These are phyloP conservation scores for Xylariaceae sp. DNA, from an alignment of 2,329 filamentous ascomycete species.

Conservation along the genomic window DNA sequence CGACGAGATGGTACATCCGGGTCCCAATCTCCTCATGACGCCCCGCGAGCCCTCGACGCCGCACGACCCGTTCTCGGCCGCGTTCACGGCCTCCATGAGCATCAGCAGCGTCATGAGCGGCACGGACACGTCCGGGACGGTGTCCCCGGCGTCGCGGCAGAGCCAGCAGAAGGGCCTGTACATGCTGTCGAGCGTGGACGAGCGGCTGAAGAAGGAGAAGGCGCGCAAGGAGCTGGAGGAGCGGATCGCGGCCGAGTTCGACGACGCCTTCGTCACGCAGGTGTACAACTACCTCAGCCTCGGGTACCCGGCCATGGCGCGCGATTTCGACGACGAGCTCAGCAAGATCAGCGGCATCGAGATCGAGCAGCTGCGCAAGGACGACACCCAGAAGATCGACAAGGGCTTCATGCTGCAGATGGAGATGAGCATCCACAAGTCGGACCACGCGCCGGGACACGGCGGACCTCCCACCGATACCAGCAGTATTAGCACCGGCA, in stretches of 20 bases:
- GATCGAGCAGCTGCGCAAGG: constrained; percentile 71
- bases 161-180: constrained; percentile 47
- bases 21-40: constrained; percentile 54
- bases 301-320: constrained; percentile 85
- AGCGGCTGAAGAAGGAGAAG: constrained; percentile 54
- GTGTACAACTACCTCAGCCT: constrained; percentile 97
- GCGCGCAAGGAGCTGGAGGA: constrained; percentile 53
- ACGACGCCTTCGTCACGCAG: constrained; percentile 86
- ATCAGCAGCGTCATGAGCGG: constrained; percentile 52
- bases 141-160: constrained; percentile 28
- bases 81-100: constrained; percentile 42
- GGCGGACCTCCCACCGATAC: constrained; percentile 32
- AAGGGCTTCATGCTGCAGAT: constrained; percentile 73
- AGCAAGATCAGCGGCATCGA: constrained; percentile 75
- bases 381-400: constrained; percentile 57
- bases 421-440: constrained; percentile 41
- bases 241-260: constrained; percentile 68
- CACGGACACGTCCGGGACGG: constrained; percentile 36
- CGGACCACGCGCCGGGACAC: background rate
- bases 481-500: background rate
- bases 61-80: constrained; percentile 47
- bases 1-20: constrained; percentile 47
- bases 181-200: constrained; percentile 55
- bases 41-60: constrained; percentile 47
- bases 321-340: constrained; percentile 82